These are phyloP conservation scores for Chlorella sp. DNA, from an alignment of 139 green algal genomes.

Conservation along the genomic window DNA sequence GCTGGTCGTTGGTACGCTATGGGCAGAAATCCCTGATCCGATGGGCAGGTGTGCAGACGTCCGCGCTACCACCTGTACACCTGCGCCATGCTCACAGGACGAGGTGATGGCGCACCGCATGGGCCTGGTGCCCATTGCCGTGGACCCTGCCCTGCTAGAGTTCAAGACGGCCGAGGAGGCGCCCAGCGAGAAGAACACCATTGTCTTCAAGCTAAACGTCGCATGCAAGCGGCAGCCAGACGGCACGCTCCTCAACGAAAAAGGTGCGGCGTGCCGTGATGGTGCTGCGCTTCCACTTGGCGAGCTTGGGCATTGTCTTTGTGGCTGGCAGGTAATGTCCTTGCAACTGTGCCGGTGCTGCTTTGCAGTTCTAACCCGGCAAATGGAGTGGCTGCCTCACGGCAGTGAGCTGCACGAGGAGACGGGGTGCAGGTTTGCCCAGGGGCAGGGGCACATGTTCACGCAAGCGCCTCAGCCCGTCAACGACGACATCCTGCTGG, in stretches of 20 bases:
- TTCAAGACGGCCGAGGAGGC: constrained; percentile 44
- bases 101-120: constrained; percentile 91
- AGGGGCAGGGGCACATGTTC: constrained; percentile 39
- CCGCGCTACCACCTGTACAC: too few relatives aligned
- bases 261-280: constrained; percentile 40
- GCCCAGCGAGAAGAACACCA: constrained; percentile 56
- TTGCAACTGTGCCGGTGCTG: neutral
- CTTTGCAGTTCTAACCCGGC: constrained; percentile 51
- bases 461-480: constrained; percentile 28
- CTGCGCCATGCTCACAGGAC: too few relatives aligned
- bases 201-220: constrained; percentile 62
- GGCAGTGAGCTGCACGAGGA: constrained; percentile 87
- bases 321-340: neutral
- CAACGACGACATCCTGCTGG: constrained; percentile 87
- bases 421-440: constrained; percentile 63
- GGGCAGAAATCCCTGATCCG: too few relatives aligned
- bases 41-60: too few relatives aligned
- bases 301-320: too few relatives aligned
- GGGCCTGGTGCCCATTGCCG: constrained; percentile 80
- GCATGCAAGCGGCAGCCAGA: constrained; percentile 26
- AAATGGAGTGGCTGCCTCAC: constrained; percentile 76
- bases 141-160: constrained; percentile 77
- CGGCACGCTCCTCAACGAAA: constrained; percentile 45
- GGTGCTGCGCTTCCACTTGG: too few relatives aligned
- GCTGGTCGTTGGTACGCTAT: too few relatives aligned